phyloP scores from a whole-genome alignment of 768 basidiomycete genomes.

The Boletus barrowsii region DNA sequence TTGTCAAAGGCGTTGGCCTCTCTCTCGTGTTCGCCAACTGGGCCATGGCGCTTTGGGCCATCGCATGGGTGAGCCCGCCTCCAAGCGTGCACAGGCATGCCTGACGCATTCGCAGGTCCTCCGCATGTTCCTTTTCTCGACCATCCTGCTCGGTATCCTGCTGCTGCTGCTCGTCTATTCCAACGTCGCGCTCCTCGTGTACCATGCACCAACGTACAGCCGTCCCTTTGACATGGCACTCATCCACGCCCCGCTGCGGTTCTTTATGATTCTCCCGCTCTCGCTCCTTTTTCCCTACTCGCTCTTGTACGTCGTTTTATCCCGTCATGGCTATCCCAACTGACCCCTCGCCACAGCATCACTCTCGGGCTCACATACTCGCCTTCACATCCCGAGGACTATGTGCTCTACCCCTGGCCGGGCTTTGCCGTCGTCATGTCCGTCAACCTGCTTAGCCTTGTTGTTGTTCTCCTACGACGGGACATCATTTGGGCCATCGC shows the following conservation, averaged over 20 bases:
- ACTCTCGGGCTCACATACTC: slow-evolving; percentile 62
- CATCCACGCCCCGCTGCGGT: slow-evolving; percentile 84
- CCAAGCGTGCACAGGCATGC: rapidly evolving
- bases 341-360: slow-evolving; percentile 43
- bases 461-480: slow-evolving; percentile 52
- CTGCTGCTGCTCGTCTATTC: slow-evolving; percentile 73
- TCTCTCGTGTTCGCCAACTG: slow-evolving; percentile 77
- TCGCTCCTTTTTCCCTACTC: slow-evolving; percentile 49
- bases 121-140: slow-evolving; percentile 72
- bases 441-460: slow-evolving; percentile 57
- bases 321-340: too few relatives aligned
- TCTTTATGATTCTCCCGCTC: slow-evolving; percentile 56
- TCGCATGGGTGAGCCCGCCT: slow-evolving; percentile 55
- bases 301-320: slow-evolving; percentile 42
- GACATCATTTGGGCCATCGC: slow-evolving; percentile 78
- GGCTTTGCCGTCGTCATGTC: slow-evolving; percentile 68
- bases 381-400: slow-evolving; percentile 49
- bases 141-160: slow-evolving; percentile 69
- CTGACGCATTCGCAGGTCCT: slow-evolving; percentile 47
- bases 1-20: slow-evolving; percentile 78
- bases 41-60: slow-evolving; percentile 76
- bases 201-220: slow-evolving; percentile 56
- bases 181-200: slow-evolving; percentile 72
- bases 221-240: slow-evolving; percentile 76
- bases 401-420: slow-evolving; percentile 61